phyloP scores from a whole-genome alignment of 2,329 filamentous ascomycete species.

The Lizonia empirigonia region DNA sequence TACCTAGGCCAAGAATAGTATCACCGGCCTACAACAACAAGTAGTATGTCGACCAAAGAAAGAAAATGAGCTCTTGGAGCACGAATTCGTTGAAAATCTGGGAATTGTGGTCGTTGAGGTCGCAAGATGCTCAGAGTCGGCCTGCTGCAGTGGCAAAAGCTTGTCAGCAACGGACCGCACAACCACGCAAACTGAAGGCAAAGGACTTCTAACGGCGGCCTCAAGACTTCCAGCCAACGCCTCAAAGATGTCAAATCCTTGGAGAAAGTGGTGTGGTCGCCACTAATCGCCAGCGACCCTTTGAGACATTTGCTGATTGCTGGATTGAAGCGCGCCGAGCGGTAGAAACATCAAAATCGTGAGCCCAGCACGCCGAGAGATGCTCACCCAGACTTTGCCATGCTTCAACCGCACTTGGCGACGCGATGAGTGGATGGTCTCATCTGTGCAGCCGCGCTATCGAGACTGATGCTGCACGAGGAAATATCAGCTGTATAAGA shows the following conservation, averaged over 20 bases:
- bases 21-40: slow-evolving; percentile 4
- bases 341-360: not conserved
- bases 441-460: slow-evolving; percentile 3
- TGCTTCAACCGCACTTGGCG: slow-evolving; percentile 20
- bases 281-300: slow-evolving; percentile 2
- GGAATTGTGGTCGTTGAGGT: not conserved
- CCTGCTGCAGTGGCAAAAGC: slow-evolving; percentile 14
- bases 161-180: slow-evolving; percentile 6
- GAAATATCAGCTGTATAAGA: slow-evolving; percentile 4
- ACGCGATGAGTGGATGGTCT: not conserved
- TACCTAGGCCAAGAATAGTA: slow-evolving; percentile 7
- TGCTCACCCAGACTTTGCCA: slow-evolving; percentile 20
- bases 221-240: slow-evolving; percentile 10
- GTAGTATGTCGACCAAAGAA: not conserved
- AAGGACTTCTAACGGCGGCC: not conserved
- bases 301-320: not conserved
- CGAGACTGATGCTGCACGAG: not conserved
- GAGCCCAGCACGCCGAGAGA: slow-evolving; percentile 19
- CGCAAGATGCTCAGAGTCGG: not conserved
- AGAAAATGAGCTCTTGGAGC: not conserved
- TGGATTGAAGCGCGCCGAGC: slow-evolving; percentile 11
- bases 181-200: not conserved
- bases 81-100: not conserved
- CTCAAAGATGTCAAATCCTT: slow-evolving; percentile 14
- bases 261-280: slow-evolving; percentile 17